These are phyloP conservation scores for Clonostachys byssicola DNA, from an alignment of 2,329 filamentous ascomycete genomes.

Conservation along the genomic window DNA sequence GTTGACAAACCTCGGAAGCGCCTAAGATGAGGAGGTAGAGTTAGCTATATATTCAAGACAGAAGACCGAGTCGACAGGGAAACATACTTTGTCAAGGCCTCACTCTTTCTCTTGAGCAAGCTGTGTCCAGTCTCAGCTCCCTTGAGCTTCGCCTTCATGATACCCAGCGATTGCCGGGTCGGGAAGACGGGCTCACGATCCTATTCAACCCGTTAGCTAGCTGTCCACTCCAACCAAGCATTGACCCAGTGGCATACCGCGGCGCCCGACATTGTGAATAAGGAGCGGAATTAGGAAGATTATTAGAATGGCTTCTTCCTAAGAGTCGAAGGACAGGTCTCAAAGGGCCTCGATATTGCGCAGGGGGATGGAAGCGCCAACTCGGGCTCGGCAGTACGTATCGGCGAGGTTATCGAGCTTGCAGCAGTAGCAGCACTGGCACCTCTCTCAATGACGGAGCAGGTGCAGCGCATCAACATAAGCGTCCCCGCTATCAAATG, in stretches of 20 bases:
- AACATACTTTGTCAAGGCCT: conserved; percentile 89
- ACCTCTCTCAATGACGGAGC: no score
- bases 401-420: no score
- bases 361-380: no score
- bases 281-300: no score
- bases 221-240: neutral
- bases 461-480: no score
- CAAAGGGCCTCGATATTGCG: no score
- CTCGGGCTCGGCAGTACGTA: no score
- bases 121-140: conserved; percentile 88
- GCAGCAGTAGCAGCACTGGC: no score
- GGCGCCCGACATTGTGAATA: conserved; percentile 28
- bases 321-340: no score
- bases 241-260: conserved; percentile 21
- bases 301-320: no score
- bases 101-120: conserved; percentile 94
- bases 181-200: conserved; percentile 96
- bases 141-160: conserved; percentile 99
- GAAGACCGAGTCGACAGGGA: neutral
- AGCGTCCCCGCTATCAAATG: no score
- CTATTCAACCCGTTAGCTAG: conserved; percentile 40
- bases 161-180: conserved; percentile 90
- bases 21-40: conserved; percentile 36
- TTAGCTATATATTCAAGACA: neutral
- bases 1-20: conserved; percentile 71